phyloP scores from a whole-genome alignment of 768 basidiomycete species.

The Boletus coccyginus region DNA sequence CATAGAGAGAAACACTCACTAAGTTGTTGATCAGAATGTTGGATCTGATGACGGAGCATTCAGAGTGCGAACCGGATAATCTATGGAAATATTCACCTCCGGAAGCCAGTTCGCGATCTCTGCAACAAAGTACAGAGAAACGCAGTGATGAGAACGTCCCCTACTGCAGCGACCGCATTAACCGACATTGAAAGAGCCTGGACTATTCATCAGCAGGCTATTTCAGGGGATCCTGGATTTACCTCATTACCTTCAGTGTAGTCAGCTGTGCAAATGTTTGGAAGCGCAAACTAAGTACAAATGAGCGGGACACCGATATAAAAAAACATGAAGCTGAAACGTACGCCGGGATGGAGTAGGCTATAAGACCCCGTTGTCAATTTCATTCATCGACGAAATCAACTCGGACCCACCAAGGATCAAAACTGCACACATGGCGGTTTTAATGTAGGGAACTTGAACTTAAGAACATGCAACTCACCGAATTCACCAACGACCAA shows the following conservation, averaged over 20 bases:
- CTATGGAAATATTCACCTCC: conserved; percentile 39
- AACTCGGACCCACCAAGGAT: conserved; percentile 29
- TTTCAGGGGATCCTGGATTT: neutral
- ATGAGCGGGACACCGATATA: conserved; percentile 1
- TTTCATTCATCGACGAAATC: neutral
- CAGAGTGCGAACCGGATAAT: neutral
- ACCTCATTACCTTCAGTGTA: conserved; percentile 40
- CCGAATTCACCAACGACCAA: conserved; percentile 42
- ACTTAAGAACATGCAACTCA: conserved; percentile 4
- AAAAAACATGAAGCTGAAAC: neutral
- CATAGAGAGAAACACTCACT: conserved; percentile 7
- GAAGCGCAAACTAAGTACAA: conserved; percentile 35
- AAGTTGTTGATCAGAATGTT: conserved; percentile 55
- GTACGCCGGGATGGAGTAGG: neutral
- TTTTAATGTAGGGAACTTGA: neutral
- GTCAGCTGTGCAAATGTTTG: conserved; percentile 48
- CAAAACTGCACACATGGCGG: conserved; percentile 17
- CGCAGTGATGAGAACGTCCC: conserved; percentile 50
- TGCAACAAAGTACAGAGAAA: conserved; percentile 50
- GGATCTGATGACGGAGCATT: conserved; percentile 26
- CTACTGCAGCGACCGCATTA: conserved; percentile 51
- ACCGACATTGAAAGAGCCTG: conserved; percentile 49
- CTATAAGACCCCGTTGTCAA: neutral
- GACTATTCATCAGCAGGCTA: neutral
- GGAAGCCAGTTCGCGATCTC: conserved; percentile 49